Evolutionary conservation across 1,139 yeast species (phyloP), one percentile per base, ranked within the genome.

Genomic region (Hyphopichia khmerensis): DNA sequence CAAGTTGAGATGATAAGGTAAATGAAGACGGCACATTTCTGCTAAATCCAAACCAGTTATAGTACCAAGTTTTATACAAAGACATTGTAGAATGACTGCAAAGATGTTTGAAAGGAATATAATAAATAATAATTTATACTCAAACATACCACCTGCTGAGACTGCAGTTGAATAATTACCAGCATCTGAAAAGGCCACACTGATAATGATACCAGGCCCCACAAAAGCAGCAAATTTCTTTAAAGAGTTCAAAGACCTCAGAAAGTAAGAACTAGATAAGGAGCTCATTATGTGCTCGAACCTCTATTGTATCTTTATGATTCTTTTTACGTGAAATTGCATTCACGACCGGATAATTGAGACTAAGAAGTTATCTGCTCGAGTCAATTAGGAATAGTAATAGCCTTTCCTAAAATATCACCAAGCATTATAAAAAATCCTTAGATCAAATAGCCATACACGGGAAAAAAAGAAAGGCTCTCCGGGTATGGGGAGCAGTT

Each of bases 151-250:
- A 8, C 93, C 93, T 0, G 90, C 84, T 15, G 87, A 82, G 2
- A 86, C 91, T 1, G 91, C 87, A 0, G 91, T 84, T 39, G 87
- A 81, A 58, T 84, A 86, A 57, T 86, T 86, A 1, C 95, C 95
- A 0, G 93, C 93, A 56, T 86, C 93, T 79, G 86, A 82, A 56
- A 85, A 86, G 1, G 90, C 84, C 33, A 87, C 90, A 14, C 87
- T 77, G 3, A 86, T 87, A 75, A 85, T 76, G 27, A 86, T 65
- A 0, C 95, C 95, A 0, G 95, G 95, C 0, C 95, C 93, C n/a
- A 86, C 68, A 54, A 85, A 86, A 40, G 75, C 69, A 10, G 74
- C 62, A 53, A 83, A 80, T 55, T 84, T 83, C 45, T 52, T 59
- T 23, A 64, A 42, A 3, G 7, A 16, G 5, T 32, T 3, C n/a